phyloP scores from a whole-genome alignment of 202 grass and related monocot genomes.

The Hordeum pubiflorum region DNA sequence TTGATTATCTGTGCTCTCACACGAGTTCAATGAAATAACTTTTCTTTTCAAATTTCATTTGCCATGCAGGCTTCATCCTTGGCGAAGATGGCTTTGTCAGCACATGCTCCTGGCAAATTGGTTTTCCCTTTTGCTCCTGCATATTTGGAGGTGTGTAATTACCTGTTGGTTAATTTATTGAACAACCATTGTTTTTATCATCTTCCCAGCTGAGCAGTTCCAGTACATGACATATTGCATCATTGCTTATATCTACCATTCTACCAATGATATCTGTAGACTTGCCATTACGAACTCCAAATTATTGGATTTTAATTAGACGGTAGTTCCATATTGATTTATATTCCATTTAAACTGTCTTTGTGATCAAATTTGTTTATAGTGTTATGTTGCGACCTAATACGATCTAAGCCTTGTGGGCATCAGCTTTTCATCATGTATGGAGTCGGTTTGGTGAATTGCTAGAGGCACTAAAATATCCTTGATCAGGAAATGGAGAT shows the following conservation, averaged over 20 bases:
- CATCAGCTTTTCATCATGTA: background rate
- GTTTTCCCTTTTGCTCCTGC: slow-evolving; percentile 68
- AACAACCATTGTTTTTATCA: background rate
- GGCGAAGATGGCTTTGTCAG: slow-evolving; percentile 55
- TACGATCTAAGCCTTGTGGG: background rate
- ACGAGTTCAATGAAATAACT: background rate
- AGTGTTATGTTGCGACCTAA: background rate
- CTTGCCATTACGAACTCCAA: background rate
- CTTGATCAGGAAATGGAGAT: background rate
- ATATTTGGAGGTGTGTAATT: slow-evolving; percentile 61
- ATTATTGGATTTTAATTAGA: background rate
- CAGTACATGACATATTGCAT: background rate
- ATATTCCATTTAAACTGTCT: background rate
- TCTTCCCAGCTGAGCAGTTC: background rate
- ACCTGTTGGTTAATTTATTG: background rate
- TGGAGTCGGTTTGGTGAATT: background rate
- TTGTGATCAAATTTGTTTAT: background rate
- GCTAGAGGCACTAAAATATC: background rate
- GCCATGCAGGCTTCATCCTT: slow-evolving; percentile 67
- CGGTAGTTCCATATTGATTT: background rate
- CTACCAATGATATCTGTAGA: background rate
- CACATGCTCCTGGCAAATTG: slow-evolving; percentile 30
- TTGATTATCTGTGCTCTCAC: background rate
- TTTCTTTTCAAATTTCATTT: background rate
- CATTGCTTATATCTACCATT: background rate